phyloP scores from a whole-genome alignment of 1,284 basidiomycete species.

The Irpex rosettiformis region DNA sequence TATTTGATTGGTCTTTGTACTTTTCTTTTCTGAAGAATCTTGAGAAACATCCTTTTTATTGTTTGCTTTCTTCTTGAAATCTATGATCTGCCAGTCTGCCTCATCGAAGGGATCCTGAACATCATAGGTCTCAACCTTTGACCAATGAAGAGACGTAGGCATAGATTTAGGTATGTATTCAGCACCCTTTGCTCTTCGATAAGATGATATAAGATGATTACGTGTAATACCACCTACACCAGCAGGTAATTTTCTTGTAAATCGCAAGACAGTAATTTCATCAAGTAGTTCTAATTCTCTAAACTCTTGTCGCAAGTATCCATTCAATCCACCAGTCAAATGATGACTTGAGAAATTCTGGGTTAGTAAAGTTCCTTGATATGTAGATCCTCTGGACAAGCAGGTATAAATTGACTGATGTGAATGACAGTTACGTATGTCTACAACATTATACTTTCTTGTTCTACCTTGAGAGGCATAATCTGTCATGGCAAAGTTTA shows the following conservation, averaged over 20 bases:
- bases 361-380: conserved; percentile 29
- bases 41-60: not conserved
- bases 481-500: conserved; percentile 20
- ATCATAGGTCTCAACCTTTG: not conserved
- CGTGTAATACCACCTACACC: conserved; percentile 17
- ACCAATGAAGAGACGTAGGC: not conserved
- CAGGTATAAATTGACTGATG: conserved; percentile 6
- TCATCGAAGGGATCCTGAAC: not conserved
- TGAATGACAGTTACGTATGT: conserved; percentile 11
- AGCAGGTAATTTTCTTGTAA: conserved; percentile 19
- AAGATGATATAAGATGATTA: conserved; percentile 16
- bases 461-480: conserved; percentile 19
- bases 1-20: not conserved
- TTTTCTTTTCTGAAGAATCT: too few species aligned
- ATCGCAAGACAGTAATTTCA: conserved; percentile 27
- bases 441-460: conserved; percentile 6
- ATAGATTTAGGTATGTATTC: not conserved
- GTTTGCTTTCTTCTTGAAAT: not conserved
- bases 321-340: conserved; percentile 20
- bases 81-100: not conserved
- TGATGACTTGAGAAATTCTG: conserved; percentile 23
- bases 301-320: conserved; percentile 27
- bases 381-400: conserved; percentile 12
- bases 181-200: not conserved
- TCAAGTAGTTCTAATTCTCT: conserved; percentile 31